Evolutionary conservation across 2,329 filamentous ascomycete species (phyloP).

Genomic region (Diaporthe sp.): DNA sequence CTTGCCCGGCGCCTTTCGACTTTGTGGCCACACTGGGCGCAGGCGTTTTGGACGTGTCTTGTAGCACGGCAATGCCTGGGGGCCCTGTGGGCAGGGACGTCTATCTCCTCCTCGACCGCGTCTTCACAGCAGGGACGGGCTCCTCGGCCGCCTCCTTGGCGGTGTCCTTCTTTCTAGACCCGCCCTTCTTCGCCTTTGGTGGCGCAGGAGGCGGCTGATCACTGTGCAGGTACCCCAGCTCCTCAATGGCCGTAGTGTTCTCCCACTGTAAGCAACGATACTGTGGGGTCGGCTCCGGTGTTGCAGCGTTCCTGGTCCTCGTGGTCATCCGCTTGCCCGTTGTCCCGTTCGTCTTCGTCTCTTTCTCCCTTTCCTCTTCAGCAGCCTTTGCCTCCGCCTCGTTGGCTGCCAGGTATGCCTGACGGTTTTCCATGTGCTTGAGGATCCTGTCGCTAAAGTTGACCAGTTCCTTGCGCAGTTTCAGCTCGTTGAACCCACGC

Average conservation of each 20-base stretch:
- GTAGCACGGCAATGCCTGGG: neutral
- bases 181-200: slow-evolving; percentile 61
- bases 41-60: neutral
- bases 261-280: slow-evolving; percentile 69
- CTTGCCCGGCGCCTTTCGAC: neutral
- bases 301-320: slow-evolving; percentile 61
- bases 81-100: neutral
- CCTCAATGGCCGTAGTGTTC: slow-evolving; percentile 70
- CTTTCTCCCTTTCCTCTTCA: slow-evolving; percentile 55
- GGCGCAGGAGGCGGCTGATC: slow-evolving; percentile 67
- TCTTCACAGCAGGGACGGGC: slow-evolving; percentile 36
- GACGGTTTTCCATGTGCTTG: slow-evolving; percentile 84
- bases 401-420: slow-evolving; percentile 74
- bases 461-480: slow-evolving; percentile 88
- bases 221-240: slow-evolving; percentile 70
- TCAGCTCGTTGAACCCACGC: slow-evolving; percentile 87
- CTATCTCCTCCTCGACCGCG: slow-evolving; percentile 39
- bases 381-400: slow-evolving; percentile 53
- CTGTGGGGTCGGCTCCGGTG: slow-evolving; percentile 58
- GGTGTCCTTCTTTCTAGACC: slow-evolving; percentile 63
- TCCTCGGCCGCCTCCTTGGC: slow-evolving; percentile 42
- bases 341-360: slow-evolving; percentile 42
- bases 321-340: slow-evolving; percentile 59
- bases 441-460: slow-evolving; percentile 82
- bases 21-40: no score